Evolutionary conservation across 2,329 filamentous ascomycete genomes (phyloP), one percentile per base, ranked within the genome.

Genomic region (Fusarium napiforme): DNA sequence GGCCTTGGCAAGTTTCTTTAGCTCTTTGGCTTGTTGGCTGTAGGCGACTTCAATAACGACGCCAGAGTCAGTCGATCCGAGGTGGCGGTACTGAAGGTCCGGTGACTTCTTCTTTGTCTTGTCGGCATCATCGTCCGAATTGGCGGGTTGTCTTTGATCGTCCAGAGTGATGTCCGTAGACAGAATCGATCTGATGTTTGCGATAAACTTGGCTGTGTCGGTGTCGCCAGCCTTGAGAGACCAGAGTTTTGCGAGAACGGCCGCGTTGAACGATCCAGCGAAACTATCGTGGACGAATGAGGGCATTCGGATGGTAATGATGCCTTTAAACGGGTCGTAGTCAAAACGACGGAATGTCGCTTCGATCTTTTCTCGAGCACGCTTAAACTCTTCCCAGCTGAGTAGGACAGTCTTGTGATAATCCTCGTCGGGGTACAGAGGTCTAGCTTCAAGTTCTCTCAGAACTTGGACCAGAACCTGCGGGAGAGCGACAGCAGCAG

Each of bases 231-330:
- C 9, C 40, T 9, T 11, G 4, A 43, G 40, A 4, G 15, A 4
- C 5, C 0, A 23, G 15, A 43, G n/a, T n/a, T 43, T 43, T 11
- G 1, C 5, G n/a, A 7, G 1, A 9, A 43, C 9, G 15, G 9
- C 40, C 15, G 14, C 0, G 9, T 43, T 23, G n/a, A 43, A 9
- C 40, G 16, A 43, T 5, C 0, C 1, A 10, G 42, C n/a, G 10
- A 45, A 45, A 26, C n/a, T 5, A 4, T 45, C 42, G 10, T 45
- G 42, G 6, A 45, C 3, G 0, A 7, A 4, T 4, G 42, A 1
- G 0, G 1, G 2, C n/a, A 45, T 26, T 0, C 16, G 42, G 42
- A 45, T 45, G 0, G 10, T 19, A 0, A 14, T 14, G 7, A 12
- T 0, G 1, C 23, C 23, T 4, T 45, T 19, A 18, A 45, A 45